These are phyloP conservation scores for Fusarium pseudograminearum DNA, from an alignment of 2,329 filamentous ascomycete species.

Conservation along the genomic window DNA sequence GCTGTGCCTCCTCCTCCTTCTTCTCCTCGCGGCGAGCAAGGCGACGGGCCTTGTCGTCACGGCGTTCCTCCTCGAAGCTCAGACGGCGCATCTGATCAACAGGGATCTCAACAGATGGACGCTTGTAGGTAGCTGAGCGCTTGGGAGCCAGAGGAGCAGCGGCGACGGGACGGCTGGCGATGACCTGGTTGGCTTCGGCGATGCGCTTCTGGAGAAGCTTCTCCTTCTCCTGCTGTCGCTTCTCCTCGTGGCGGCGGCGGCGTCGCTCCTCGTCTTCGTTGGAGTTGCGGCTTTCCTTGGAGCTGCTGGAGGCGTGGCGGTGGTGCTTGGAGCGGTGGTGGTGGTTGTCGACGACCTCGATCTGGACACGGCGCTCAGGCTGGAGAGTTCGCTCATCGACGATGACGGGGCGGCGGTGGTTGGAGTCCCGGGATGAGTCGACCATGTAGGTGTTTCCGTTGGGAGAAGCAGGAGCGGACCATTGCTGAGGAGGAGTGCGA, in stretches of 20 bases:
- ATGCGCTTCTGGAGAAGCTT: slow-evolving; percentile 53
- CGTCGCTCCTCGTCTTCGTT: slow-evolving; percentile 48
- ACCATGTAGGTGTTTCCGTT: slow-evolving; percentile 46
- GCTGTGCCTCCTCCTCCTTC: slow-evolving; percentile 56
- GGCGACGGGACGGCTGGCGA: slow-evolving; percentile 54
- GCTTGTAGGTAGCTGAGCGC: slow-evolving; percentile 43
- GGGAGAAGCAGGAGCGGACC: slow-evolving; percentile 56
- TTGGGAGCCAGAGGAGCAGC: slow-evolving; percentile 45
- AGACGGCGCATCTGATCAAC: slow-evolving; percentile 51
- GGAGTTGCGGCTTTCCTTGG: slow-evolving; percentile 51
- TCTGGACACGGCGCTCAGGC: slow-evolving; percentile 49
- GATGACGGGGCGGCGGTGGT: slow-evolving; percentile 52
- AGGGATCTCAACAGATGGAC: slow-evolving; percentile 47
- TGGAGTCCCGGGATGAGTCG: slow-evolving; percentile 42
- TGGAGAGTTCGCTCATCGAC: slow-evolving; percentile 54
- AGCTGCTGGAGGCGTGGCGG: slow-evolving; percentile 55
- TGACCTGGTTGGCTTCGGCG: slow-evolving; percentile 56
- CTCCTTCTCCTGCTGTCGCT: slow-evolving; percentile 45
- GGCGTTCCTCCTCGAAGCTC: slow-evolving; percentile 50
- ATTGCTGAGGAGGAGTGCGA: slow-evolving; percentile 60
- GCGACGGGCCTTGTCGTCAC: slow-evolving; percentile 49
- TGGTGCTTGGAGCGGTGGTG: slow-evolving; percentile 49
- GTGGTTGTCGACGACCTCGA: slow-evolving; percentile 54
- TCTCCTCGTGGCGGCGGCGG: slow-evolving; percentile 45
- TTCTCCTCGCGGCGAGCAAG: slow-evolving; percentile 47